phyloP scores from a whole-genome alignment of 2,329 filamentous ascomycete species.

The Trichophyton schoenleinii region DNA sequence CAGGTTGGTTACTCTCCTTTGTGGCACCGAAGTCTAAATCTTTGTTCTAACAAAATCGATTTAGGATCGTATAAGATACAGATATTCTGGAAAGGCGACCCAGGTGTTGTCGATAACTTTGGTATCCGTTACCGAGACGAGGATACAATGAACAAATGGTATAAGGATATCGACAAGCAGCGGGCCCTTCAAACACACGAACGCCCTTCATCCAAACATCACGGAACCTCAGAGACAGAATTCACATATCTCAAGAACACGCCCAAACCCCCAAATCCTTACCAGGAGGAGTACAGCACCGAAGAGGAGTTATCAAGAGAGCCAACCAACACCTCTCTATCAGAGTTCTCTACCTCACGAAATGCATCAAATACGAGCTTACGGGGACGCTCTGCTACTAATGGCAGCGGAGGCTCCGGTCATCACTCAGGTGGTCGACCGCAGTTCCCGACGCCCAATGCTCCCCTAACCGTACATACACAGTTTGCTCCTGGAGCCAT shows the following conservation, averaged over 20 bases:
- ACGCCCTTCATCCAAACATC: slow-evolving; percentile 38
- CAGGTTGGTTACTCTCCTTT: slow-evolving; percentile 47
- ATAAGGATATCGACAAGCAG: slow-evolving; percentile 63
- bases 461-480: slow-evolving; percentile 56
- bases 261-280: slow-evolving; percentile 66
- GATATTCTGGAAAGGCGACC: slow-evolving; percentile 89
- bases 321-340: slow-evolving; percentile 24
- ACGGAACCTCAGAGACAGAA: slow-evolving; percentile 50
- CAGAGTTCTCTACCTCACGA: slow-evolving; percentile 45
- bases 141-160: slow-evolving; percentile 89
- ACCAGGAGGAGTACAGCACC: slow-evolving; percentile 48
- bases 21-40: background rate
- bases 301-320: slow-evolving; percentile 38
- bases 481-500: slow-evolving; percentile 39
- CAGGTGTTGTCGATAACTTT: slow-evolving; percentile 91
- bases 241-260: slow-evolving; percentile 69
- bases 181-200: slow-evolving; percentile 46
- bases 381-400: slow-evolving; percentile 62
- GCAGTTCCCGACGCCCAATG: slow-evolving; percentile 56
- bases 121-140: slow-evolving; percentile 88
- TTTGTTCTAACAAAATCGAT: background rate
- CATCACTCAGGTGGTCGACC: slow-evolving; percentile 39
- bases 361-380: slow-evolving; percentile 65
- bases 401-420: slow-evolving; percentile 38
- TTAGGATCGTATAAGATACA: slow-evolving; percentile 85